Evolutionary conservation across 1,139 yeast species (phyloP).

Genomic region (Nematodospora anomalae): DNA sequence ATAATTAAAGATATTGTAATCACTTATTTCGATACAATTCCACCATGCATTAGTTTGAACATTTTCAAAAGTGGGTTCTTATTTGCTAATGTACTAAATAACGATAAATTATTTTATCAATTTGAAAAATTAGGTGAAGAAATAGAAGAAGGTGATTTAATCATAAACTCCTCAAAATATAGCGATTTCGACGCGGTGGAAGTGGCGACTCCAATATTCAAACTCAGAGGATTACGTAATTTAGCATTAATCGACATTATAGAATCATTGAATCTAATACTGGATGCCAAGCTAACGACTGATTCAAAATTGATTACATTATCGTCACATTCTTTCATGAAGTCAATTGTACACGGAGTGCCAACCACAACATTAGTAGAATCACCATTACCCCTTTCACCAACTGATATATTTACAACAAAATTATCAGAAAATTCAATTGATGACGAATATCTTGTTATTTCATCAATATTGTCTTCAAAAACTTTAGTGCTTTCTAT

Average conservation of each 20-base stretch:
- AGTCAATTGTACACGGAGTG: slow-evolving; percentile 58
- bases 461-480: slow-evolving; percentile 56
- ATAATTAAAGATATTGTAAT: slow-evolving; percentile 37
- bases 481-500: slow-evolving; percentile 74
- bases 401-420: slow-evolving; percentile 63
- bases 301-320: slow-evolving; percentile 28
- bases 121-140: slow-evolving; percentile 69
- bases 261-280: slow-evolving; percentile 58
- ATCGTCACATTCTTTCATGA: slow-evolving; percentile 44
- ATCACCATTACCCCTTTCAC: slow-evolving; percentile 67
- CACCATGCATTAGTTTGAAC: slow-evolving; percentile 52
- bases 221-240: slow-evolving; percentile 47
- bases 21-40: slow-evolving; percentile 73
- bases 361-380: slow-evolving; percentile 63
- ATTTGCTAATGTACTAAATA: slow-evolving; percentile 62
- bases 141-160: slow-evolving; percentile 29
- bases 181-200: slow-evolving; percentile 5
- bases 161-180: slow-evolving; percentile 20
- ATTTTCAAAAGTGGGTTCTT: slow-evolving; percentile 77
- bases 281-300: slow-evolving; percentile 47
- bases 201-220: slow-evolving; percentile 14
- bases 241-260: slow-evolving; percentile 57
- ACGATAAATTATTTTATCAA: slow-evolving; percentile 69
- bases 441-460: slow-evolving; percentile 63
- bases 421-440: slow-evolving; percentile 43